A percentile compares a stretch with the other conserved stretches of the same genome.
Evolutionary conservation across 371 early-diverging fungal species (phyloP).

Genomic region (Rhizopus microsporus): DNA sequence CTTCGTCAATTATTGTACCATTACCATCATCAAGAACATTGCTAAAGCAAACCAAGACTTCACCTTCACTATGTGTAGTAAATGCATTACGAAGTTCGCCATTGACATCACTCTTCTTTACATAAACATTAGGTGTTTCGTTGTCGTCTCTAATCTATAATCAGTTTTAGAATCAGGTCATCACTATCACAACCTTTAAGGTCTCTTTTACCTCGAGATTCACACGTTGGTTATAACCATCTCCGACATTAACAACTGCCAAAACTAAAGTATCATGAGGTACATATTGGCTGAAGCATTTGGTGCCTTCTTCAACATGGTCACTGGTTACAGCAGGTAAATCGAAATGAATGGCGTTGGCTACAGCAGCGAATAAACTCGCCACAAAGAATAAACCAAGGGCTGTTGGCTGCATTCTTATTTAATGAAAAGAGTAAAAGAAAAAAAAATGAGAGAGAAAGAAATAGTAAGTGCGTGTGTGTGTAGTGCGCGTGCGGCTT

Average conservation of each 20-base stretch:
- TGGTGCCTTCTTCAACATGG: slow-evolving; percentile 35
- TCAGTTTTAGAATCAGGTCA: neutral
- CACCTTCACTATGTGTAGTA: slow-evolving; percentile 81
- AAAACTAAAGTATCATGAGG: slow-evolving; percentile 72
- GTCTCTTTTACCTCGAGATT: slow-evolving; percentile 61
- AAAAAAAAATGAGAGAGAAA: slow-evolving; percentile 8
- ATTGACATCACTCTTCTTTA: slow-evolving; percentile 54
- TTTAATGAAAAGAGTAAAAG: slow-evolving; percentile 5
- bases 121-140: slow-evolving; percentile 61
- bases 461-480: neutral
- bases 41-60: slow-evolving; percentile 85
- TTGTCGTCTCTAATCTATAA: slow-evolving; percentile 66
- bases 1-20: neutral
- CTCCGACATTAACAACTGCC: slow-evolving; percentile 66
- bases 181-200: neutral
- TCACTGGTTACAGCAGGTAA: slow-evolving; percentile 54
- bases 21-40: slow-evolving; percentile 75
- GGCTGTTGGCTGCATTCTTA: slow-evolving; percentile 25
- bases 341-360: slow-evolving; percentile 75
- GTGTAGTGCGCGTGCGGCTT: slow-evolving; percentile 21
- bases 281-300: slow-evolving; percentile 79
- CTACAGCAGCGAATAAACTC: slow-evolving; percentile 18
- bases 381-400: slow-evolving; percentile 28
- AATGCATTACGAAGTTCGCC: slow-evolving; percentile 62
- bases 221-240: slow-evolving; percentile 70